Conservation (phyloP, 495 filamentous ascomycete species). For the Penicillium subrubescens region DNA sequence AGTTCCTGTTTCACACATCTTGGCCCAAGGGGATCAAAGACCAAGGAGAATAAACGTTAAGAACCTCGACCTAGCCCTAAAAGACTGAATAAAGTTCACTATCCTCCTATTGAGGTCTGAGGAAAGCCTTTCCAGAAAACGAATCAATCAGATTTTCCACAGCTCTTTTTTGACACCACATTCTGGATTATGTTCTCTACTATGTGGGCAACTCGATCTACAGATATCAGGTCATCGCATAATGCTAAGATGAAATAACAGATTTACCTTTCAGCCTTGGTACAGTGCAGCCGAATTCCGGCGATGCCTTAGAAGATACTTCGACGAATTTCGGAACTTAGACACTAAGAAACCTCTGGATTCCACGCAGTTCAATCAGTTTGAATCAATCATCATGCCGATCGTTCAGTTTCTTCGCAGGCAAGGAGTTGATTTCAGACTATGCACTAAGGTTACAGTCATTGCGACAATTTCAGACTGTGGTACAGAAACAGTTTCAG, state of each 20-base stretch:
- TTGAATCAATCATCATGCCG: constrained; percentile 40
- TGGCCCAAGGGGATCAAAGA: constrained; percentile 1
- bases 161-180: background rate
- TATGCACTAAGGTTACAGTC: constrained; percentile 23
- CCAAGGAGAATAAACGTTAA: background rate
- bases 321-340: constrained; percentile 23
- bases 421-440: constrained; percentile 45
- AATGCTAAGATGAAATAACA: constrained; percentile 4
- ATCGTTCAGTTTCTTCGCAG: constrained; percentile 37
- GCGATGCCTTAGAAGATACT: constrained; percentile 25
- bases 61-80: background rate
- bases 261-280: constrained; percentile 44
- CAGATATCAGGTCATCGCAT: background rate
- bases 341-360: constrained; percentile 28
- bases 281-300: constrained; percentile 42
- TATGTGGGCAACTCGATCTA: background rate
- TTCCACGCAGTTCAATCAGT: constrained; percentile 34
- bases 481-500: constrained; percentile 15
- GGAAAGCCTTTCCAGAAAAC: background rate
- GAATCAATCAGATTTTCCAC: background rate
- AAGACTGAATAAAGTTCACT: background rate
- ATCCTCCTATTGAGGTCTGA: constrained; percentile 3
- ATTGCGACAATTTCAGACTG: constrained; percentile 16
- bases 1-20: background rate
- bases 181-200: background rate